phyloP scores from a whole-genome alignment of 169 alveolate genomes.

The Eimeria nieschulzi region DNA sequence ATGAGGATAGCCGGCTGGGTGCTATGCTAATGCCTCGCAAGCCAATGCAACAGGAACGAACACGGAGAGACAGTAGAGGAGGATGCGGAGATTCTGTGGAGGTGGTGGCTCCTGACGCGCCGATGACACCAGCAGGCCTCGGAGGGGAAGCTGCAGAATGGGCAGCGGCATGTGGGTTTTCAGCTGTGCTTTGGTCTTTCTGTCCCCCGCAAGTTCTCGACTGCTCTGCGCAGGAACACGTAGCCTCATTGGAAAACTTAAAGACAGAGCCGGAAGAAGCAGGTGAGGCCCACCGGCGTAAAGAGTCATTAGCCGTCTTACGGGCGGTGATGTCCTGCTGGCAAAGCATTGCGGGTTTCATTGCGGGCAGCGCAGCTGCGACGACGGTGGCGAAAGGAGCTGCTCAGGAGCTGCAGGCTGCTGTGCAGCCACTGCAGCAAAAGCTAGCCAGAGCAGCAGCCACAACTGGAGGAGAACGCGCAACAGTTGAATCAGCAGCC shows the following conservation, averaged over 20 bases:
- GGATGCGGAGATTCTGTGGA: neutral
- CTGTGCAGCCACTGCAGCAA: neutral
- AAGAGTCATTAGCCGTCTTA: neutral
- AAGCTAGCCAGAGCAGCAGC: neutral
- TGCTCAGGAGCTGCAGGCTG: constrained; percentile 30
- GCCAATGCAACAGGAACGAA: too few species aligned
- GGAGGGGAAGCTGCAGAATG: constrained; percentile 27
- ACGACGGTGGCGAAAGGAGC: constrained; percentile 36
- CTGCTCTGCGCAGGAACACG: neutral
- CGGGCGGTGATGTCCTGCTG: constrained; percentile 13
- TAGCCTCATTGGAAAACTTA: neutral
- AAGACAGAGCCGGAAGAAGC: neutral
- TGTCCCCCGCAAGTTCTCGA: neutral
- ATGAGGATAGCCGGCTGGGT: neutral
- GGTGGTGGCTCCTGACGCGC: neutral
- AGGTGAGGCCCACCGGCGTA: neutral
- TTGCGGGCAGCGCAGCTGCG: constrained; percentile 1
- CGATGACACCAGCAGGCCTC: too few species aligned
- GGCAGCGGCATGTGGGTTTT: constrained; percentile 49
- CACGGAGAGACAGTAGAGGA: too few species aligned
- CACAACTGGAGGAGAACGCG: neutral
- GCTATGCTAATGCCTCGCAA: too few species aligned
- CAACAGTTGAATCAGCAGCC: constrained; percentile 4
- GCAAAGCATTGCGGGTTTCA: constrained; percentile 32
- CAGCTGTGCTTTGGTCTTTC: constrained; percentile 49